Evolutionary conservation across 2,329 filamentous ascomycete species (phyloP), one percentile per base, ranked within the genome.

Genomic region (Fusarium nygamai): DNA sequence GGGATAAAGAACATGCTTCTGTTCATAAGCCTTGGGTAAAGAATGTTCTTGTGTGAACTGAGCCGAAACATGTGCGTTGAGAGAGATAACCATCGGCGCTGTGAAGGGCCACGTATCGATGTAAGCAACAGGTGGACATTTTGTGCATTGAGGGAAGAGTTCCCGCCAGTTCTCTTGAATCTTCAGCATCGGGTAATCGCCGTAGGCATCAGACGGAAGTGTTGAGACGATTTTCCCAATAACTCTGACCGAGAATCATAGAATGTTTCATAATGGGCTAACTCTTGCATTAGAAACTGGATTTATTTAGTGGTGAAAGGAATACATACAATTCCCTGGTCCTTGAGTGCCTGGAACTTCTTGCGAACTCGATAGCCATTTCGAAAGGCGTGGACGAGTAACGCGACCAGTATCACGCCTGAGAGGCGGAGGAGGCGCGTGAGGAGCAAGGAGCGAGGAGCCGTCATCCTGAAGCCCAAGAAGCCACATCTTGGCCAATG

Each of bases 101-200:
- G 59, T 64, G 24, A 82, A 64, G 1, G 80, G 80, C 80, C 80
- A 82, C 17, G 73, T 67, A 57, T 82, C 80, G 31, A 81, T 36
- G 51, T 80, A 81, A 36, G 73, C 62, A 6, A 79, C 62, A 10
- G 76, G 73, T 17, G 80, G 79, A 13, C 77, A 79, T 62, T 64
- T 72, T 10, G 63, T 60, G 33, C 69, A 73, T 43, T 75, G 61
- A 3, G 73, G 69, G 44, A 75, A 75, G 5, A 75, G 61, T 19
- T 75, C 44, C 19, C 51, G 64, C 72, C 66, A 75, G 36, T 75
- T 73, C 19, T 75, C 69, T 27, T 54, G 59, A 8, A 75, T 68
- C 47, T 46, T 64, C 10, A 67, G 53, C 39, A 73, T 71, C 19
- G 75, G 4, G 16, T 75, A 75, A 39, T 68, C 63, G 19, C 63